phyloP scores from a whole-genome alignment of 768 basidiomycete species.

The Chalciporus chontae region DNA sequence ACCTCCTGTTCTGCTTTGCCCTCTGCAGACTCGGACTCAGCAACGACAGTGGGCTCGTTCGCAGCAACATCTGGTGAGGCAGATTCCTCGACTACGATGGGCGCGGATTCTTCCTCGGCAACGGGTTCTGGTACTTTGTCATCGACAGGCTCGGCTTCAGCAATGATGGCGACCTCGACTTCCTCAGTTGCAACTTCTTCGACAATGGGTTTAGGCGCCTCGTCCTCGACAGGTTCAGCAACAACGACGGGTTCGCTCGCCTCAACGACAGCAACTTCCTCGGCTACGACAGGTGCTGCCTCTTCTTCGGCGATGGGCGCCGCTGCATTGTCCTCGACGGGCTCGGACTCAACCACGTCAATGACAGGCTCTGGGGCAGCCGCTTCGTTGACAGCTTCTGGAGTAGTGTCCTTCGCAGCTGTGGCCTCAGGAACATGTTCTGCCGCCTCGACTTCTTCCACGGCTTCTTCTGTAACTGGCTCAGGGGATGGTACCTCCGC shows the following conservation, averaged over 20 bases:
- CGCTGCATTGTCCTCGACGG: background rate
- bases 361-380: too few relatives aligned
- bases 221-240: background rate
- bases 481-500: too few relatives aligned
- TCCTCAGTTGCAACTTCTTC: conserved; percentile 1
- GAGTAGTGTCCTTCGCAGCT: too few relatives aligned
- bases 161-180: too few relatives aligned
- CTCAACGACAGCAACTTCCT: background rate
- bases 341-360: too few relatives aligned
- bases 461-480: too few relatives aligned
- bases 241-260: background rate
- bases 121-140: background rate
- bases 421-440: too few relatives aligned
- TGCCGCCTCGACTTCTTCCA: too few relatives aligned
- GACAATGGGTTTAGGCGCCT: background rate
- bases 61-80: too few relatives aligned
- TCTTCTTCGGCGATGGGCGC: background rate
- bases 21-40: background rate
- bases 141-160: background rate
- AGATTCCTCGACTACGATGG: background rate
- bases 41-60: background rate
- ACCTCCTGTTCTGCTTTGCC: background rate
- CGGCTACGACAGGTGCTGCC: background rate
- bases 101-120: background rate
- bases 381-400: too few relatives aligned